Percentiles rank a stretch among this genome's conserved stretches.
Evolutionary conservation across 176 grass and related monocot genomes (phyloP).

Genomic region (Areca catechu): DNA sequence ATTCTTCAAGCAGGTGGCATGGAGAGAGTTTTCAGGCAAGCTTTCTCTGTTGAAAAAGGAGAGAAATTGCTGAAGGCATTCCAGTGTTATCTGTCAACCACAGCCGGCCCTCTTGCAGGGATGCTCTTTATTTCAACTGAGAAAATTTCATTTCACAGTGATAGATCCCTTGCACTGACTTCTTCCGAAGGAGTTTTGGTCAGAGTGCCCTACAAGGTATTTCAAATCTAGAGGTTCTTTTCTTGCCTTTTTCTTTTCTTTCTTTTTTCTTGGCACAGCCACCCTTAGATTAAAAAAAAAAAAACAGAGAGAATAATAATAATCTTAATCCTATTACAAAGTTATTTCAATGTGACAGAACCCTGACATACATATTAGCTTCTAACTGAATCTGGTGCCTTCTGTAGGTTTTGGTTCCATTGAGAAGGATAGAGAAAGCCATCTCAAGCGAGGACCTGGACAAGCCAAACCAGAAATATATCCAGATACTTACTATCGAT

Average conservation of each 20-base stretch:
- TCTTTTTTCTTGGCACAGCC: neutral
- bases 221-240: neutral
- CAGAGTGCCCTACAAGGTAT: conserved; percentile 77
- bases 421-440: conserved; percentile 43
- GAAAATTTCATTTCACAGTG: conserved; percentile 62
- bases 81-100: conserved; percentile 79
- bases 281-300: too few species aligned
- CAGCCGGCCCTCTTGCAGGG: conserved; percentile 67
- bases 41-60: conserved; percentile 44
- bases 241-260: neutral
- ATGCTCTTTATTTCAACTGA: conserved; percentile 65
- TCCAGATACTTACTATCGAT: conserved; percentile 63
- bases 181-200: conserved; percentile 29
- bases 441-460: conserved; percentile 47
- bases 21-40: conserved; percentile 49
- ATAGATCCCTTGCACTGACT: conserved; percentile 50
- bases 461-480: conserved; percentile 77
- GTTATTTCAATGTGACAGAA: too few species aligned
- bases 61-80: conserved; percentile 70
- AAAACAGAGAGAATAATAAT: neutral
- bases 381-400: conserved; percentile 14
- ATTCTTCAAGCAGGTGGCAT: conserved; percentile 60
- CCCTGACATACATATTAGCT: too few species aligned
- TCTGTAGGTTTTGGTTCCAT: conserved; percentile 56
- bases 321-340: too few species aligned